Conservation (phyloP, 2,329 filamentous ascomycete genomes). For the Aspergillus sojae region DNA sequence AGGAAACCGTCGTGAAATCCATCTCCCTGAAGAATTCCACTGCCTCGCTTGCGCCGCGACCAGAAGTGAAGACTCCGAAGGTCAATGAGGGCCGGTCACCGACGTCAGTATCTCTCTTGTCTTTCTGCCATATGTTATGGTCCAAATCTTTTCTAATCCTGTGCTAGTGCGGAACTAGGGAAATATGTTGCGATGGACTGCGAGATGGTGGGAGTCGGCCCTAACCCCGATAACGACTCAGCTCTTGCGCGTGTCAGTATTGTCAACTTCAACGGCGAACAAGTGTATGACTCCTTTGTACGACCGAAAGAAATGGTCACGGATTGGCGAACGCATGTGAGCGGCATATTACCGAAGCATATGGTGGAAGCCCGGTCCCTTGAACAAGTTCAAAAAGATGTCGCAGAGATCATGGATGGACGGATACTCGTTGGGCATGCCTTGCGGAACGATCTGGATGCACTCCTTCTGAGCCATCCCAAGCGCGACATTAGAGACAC, state of each 20-base stretch:
- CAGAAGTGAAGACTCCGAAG: conserved; percentile 49
- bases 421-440: conserved; percentile 83
- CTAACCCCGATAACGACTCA: conserved; percentile 65
- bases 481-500: conserved; percentile 82
- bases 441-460: conserved; percentile 74
- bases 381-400: conserved; percentile 72
- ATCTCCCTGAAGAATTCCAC: conserved; percentile 64
- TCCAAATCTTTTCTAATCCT: conserved; percentile 17
- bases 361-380: conserved; percentile 72
- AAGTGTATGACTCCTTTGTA: conserved; percentile 94
- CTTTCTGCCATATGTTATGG: conserved; percentile 16
- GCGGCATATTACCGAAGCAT: conserved; percentile 74
- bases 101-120: conserved; percentile 32
- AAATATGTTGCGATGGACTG: conserved; percentile 95
- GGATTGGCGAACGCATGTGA: conserved; percentile 87
- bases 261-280: conserved; percentile 90
- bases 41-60: conserved; percentile 49
- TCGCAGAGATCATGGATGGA: conserved; percentile 69
- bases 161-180: conserved; percentile 67
- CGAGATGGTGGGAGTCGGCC: conserved; percentile 90
- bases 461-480: conserved; percentile 76
- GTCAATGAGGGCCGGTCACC: conserved; percentile 65
- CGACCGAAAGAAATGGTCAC: conserved; percentile 75
- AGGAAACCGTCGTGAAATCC: conserved; percentile 61
- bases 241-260: conserved; percentile 83